phyloP scores from a whole-genome alignment of 2,329 filamentous ascomycete genomes.

The Aureobasidium mangrovei region DNA sequence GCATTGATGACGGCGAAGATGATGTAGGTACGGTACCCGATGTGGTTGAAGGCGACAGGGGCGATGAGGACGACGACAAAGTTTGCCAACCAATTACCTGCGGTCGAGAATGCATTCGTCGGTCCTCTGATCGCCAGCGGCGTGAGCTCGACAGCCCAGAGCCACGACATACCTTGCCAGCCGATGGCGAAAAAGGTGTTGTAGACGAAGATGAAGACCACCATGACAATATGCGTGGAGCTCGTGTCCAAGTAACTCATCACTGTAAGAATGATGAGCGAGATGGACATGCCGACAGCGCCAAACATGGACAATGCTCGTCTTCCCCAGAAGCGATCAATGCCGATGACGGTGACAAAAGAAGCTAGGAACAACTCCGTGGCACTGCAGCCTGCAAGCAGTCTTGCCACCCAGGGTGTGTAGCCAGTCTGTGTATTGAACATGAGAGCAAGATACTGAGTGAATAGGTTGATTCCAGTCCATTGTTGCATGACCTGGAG shows the following conservation, averaged over 20 bases:
- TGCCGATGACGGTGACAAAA: slow-evolving; percentile 39
- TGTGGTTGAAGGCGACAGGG: slow-evolving; percentile 20
- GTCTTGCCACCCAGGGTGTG: slow-evolving; percentile 23
- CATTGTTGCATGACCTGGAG: slow-evolving; percentile 40
- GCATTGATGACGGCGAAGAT: slow-evolving; percentile 31
- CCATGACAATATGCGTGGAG: slow-evolving; percentile 51
- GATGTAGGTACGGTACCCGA: slow-evolving; percentile 29
- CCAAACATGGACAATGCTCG: slow-evolving; percentile 28
- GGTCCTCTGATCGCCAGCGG: slow-evolving; percentile 50
- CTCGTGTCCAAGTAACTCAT: slow-evolving; percentile 41
- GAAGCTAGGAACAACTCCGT: slow-evolving; percentile 46
- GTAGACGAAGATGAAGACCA: slow-evolving; percentile 57
- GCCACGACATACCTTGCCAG: slow-evolving; percentile 54
- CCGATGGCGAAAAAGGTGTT: slow-evolving; percentile 53
- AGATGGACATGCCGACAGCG: slow-evolving; percentile 37
- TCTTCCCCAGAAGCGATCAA: slow-evolving; percentile 28
- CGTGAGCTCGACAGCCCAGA: slow-evolving; percentile 54
- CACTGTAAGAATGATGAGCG: slow-evolving; percentile 29
- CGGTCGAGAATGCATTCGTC: slow-evolving; percentile 55
- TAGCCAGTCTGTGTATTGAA: slow-evolving; percentile 31
- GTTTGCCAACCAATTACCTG: slow-evolving; percentile 52
- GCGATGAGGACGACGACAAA: slow-evolving; percentile 32
- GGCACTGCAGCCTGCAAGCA: slow-evolving; percentile 24
- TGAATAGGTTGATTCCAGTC: slow-evolving; percentile 30
- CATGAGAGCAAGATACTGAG: slow-evolving; percentile 36